Base-by-base conservation (phyloP, 305 asterid species). In the Nicotiana rustica region DNA sequence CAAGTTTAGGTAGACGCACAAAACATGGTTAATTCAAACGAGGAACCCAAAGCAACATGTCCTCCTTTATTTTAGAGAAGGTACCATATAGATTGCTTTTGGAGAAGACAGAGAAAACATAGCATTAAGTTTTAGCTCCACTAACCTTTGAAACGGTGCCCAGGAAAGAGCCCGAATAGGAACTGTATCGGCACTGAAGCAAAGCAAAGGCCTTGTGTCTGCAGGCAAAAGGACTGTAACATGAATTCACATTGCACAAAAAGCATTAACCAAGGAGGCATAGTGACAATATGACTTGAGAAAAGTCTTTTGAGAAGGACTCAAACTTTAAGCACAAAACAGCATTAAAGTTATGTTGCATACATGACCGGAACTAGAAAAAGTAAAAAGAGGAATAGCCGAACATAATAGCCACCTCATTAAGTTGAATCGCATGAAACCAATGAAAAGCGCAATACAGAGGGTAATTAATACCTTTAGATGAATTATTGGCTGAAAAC, bases 161-260 rank as follows among this genome's bases (percentile, higher is more conserved):
- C 98, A 96, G 67, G 97, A 90, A 77, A 96, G 89, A 14, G 98
- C 84, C 85, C 98, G 93, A 82, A 94, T 91, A 79, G 98, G 97
- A 89, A 86, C 95, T 56, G 92, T 84, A 86, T 96, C 99, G 18
- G 98, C 98, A 84, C 87, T 91, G 89, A 96, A 93, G 89, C 92
- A 90, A 84, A 91, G 97, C 92, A 94, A 81, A 67, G 99, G 98
- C 87, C 88, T 92, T 66, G 95, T 91, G 67, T 96, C 98, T 94
- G 93, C 88, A 88, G 81, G 83, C 84, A 85, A 79, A 81, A 67
- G 31, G 78, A 82, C 55, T 17, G 49, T 33, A 38, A 57, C 84
- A 71, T 59, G 65, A 82, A 25, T 21, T 60, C 18, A 41, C 47
- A 29, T 14, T 76, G 47, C 29, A 76, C 78, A 71, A 52, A 52